Evolutionary conservation across 192 early-diverging fungal species (phyloP), one percentile per base, ranked within the genome.

Genomic region (Dissophora ornata): DNA sequence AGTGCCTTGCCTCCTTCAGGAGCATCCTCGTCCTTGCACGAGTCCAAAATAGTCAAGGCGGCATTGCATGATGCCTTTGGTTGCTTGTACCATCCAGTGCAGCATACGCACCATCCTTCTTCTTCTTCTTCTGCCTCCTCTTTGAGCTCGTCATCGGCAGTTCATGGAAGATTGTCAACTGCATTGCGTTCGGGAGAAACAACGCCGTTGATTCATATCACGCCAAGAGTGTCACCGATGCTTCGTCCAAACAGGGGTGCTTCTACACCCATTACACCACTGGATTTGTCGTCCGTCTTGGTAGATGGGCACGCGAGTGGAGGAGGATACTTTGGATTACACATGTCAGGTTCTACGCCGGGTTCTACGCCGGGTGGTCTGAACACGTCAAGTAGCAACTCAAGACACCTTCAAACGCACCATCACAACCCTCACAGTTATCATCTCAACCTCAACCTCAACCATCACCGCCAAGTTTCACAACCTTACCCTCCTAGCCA

Each of bases 61-160:
- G 65, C 73, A n/a, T 45, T 77, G 12, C 50, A 77, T 38, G 73
- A 77, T 32, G 73, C 73, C 57, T 77, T 77, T 77, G 73, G 73
- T n/a, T 51, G 73, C 25, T 22, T 77, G 12, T 57, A 67, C 40
- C 64, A 77, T 42, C 73, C 73, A 21, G 46, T 62, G 16, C 64
- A 67, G 46, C 64, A 67, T 41, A 67, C 73, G n/a, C 63, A 77
- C 19, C 46, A 61, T 18, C 54, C 58, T 13, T 22, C 30, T 6
- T 28, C 67, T 21, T 36, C 67, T 0, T 30, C 48, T 13, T 34
- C 21, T 16, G 5, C 29, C 18, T 47, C 46, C 1, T 24, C 21
- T 36, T n/a, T n/a, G n/a, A n/a, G n/a, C n/a, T n/a, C n/a, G n/a
- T n/a, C n/a, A n/a, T n/a, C n/a, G n/a, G n/a, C n/a, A n/a, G n/a